These are phyloP conservation scores for Penicillium sp. DNA, from an alignment of 2,329 filamentous ascomycete genomes.

Conservation along the genomic window DNA sequence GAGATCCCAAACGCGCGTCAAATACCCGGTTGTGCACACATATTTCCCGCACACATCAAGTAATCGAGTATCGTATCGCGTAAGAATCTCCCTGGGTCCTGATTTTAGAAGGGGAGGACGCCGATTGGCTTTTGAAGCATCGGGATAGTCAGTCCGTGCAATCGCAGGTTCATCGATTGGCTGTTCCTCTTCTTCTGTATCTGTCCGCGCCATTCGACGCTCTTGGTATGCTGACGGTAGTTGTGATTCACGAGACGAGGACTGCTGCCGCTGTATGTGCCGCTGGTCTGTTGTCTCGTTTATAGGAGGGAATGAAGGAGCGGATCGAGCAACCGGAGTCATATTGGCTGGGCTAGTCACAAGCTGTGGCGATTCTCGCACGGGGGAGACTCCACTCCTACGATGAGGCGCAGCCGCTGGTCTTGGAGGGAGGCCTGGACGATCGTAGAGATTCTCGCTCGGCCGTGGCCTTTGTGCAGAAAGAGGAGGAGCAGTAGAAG, in stretches of 20 bases:
- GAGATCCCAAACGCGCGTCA: constrained; percentile 85
- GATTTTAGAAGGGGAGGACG: constrained; percentile 71
- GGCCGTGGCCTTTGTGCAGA: constrained; percentile 38
- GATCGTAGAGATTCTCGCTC: constrained; percentile 39
- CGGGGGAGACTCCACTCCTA: constrained; percentile 23
- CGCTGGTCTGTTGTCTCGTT: constrained; percentile 20
- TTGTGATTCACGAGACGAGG: constrained; percentile 27
- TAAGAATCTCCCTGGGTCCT: constrained; percentile 69
- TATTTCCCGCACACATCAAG: constrained; percentile 85
- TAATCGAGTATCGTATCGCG: constrained; percentile 79
- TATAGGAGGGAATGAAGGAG: constrained; percentile 10
- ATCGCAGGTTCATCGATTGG: constrained; percentile 49
- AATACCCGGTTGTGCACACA: constrained; percentile 78
- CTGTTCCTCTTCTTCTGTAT: constrained; percentile 51
- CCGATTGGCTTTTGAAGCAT: constrained; percentile 77
- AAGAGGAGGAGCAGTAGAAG: constrained; percentile 31
- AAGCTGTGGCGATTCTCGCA: constrained; percentile 14
- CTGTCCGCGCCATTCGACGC: constrained; percentile 25
- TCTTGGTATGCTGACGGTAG: constrained; percentile 21
- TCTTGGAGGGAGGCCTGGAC: constrained; percentile 49
- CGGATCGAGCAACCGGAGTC: constrained; percentile 13
- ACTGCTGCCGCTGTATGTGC: constrained; percentile 26
- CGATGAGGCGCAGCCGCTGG: constrained; percentile 21
- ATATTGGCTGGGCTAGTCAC: constrained; percentile 11
- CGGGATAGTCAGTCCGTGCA: constrained; percentile 66